Evolutionary conservation across 2,329 filamentous ascomycete species (phyloP).

Genomic region (Xylariaceae sp.): DNA sequence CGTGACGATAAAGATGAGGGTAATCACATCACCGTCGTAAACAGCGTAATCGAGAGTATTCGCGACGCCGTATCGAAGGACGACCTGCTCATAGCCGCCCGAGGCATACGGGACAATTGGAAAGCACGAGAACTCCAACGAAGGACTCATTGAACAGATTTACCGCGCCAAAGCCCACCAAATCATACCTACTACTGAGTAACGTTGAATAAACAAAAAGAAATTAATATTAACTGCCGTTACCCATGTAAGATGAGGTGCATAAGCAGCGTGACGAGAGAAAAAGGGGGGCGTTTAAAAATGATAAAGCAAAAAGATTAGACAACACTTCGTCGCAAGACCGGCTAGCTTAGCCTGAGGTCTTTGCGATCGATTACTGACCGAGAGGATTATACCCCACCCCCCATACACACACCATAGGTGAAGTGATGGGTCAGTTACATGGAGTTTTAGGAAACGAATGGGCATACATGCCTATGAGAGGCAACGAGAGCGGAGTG

Average conservation of each 20-base stretch:
- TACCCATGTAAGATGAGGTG: background rate
- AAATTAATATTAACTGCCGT: background rate
- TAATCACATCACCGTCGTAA: slow-evolving; percentile 80
- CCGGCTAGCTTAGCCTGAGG: background rate
- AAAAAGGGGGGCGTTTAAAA: background rate
- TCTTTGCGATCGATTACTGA: too few species aligned
- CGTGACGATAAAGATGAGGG: slow-evolving; percentile 88
- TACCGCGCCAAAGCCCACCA: background rate
- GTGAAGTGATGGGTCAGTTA: too few species aligned
- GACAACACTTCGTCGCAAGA: background rate
- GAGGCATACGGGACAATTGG: slow-evolving; percentile 72
- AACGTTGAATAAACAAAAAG: background rate
- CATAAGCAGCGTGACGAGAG: background rate
- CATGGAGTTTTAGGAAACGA: too few species aligned
- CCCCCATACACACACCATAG: too few species aligned
- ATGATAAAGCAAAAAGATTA: background rate
- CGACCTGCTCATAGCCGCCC: slow-evolving; percentile 67
- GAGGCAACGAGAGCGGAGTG: too few species aligned
- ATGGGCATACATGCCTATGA: too few species aligned
- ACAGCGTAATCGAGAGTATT: slow-evolving; percentile 86
- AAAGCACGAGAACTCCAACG: slow-evolving; percentile 52
- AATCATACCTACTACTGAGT: background rate
- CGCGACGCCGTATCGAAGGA: slow-evolving; percentile 76
- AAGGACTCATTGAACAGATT: slow-evolving; percentile 12
- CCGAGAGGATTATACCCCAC: too few species aligned